Evolutionary conservation across 2,329 filamentous ascomycete genomes (phyloP).

Genomic region (Zopfia rhizophila): DNA sequence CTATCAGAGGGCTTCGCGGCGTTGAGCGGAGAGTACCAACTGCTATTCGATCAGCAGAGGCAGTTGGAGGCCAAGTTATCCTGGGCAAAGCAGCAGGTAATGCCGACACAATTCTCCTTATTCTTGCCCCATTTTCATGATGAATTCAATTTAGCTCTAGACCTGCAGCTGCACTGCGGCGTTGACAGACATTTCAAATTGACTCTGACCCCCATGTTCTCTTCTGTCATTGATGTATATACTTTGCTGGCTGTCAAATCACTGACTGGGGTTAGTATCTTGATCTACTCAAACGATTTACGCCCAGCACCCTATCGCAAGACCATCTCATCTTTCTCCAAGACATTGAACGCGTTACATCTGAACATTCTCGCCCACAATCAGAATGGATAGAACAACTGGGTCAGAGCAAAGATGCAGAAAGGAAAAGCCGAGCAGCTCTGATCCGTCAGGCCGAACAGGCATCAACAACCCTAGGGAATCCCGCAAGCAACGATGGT

Average conservation of each 20-base stretch:
- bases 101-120: conserved; percentile 24
- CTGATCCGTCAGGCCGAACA: conserved; percentile 48
- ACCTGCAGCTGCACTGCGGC: conserved; percentile 60
- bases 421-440: conserved; percentile 44
- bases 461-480: conserved; percentile 39
- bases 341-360: conserved; percentile 49
- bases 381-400: conserved; percentile 49
- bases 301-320: conserved; percentile 50
- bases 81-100: conserved; percentile 61
- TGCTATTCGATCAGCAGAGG: conserved; percentile 56
- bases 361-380: conserved; percentile 31
- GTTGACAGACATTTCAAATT: conserved; percentile 58
- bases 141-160: conserved; percentile 63
- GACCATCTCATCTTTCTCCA: conserved; percentile 53
- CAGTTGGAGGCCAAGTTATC: conserved; percentile 59
- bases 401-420: conserved; percentile 45
- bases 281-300: conserved; percentile 52
- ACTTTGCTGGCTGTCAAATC: not conserved
- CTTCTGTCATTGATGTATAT: conserved; percentile 13
- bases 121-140: conserved; percentile 46
- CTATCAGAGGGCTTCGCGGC: conserved; percentile 60
- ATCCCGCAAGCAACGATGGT: conserved; percentile 34
- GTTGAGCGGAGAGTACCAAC: conserved; percentile 59
- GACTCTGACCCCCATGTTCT: conserved; percentile 50
- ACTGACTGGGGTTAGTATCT: conserved; percentile 49